These are phyloP conservation scores for Podospora pseudoanserina DNA, from an alignment of 495 filamentous ascomycete genomes.

Conservation along the genomic window DNA sequence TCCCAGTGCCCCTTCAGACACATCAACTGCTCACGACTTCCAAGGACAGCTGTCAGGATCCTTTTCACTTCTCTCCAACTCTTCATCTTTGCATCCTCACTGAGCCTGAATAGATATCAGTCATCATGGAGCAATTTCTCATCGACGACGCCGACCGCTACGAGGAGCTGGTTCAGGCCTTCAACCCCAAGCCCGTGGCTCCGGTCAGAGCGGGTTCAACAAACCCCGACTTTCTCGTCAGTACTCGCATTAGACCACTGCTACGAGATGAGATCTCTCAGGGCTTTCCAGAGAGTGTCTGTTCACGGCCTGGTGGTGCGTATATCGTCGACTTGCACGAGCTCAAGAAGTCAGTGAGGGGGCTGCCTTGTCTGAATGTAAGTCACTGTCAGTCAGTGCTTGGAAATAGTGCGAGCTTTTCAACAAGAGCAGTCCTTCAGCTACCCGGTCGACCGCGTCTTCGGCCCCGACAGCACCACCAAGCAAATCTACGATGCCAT, in stretches of 20 bases:
- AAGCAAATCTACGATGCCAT: conserved; percentile 21
- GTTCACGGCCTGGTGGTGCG: conserved; percentile 6
- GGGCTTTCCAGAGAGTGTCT: conserved; percentile 18
- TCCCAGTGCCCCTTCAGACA: no score
- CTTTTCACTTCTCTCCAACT: background rate
- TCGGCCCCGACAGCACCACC: conserved; percentile 18
- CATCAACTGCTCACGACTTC: no score
- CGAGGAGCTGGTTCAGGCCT: conserved; percentile 18
- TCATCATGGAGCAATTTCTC: conserved; percentile 25
- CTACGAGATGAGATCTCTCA: conserved; percentile 20
- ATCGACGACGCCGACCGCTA: conserved; percentile 25
- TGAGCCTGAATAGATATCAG: no score
- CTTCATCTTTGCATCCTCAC: background rate
- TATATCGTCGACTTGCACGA: conserved; percentile 23
- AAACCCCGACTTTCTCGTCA: conserved; percentile 22
- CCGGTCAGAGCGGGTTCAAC: background rate
- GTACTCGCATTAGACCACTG: conserved; percentile 23
- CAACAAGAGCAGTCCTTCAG: conserved; percentile 14
- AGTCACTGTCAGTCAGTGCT: background rate
- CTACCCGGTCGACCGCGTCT: conserved; percentile 26
- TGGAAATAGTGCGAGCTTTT: background rate
- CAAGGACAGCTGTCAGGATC: no score
- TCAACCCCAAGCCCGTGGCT: conserved; percentile 12
- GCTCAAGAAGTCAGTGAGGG: conserved; percentile 16
- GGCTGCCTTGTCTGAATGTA: conserved; percentile 16